Base-by-base conservation (phyloP, 345 rosid genomes). In the Stellera chamaejasme region DNA sequence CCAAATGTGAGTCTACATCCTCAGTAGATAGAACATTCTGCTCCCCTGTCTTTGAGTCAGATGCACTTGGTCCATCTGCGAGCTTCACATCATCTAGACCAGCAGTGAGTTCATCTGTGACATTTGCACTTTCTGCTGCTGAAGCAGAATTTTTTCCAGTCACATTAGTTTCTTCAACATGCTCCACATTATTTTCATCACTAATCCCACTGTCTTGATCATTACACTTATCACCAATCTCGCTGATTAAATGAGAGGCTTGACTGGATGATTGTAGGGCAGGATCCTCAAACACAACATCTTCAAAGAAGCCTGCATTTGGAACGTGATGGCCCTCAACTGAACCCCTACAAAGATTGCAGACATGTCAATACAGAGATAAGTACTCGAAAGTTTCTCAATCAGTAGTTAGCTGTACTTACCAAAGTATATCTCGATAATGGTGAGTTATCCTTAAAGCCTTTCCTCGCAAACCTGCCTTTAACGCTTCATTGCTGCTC, bases 401-500 rank as follows among this genome's bases (percentile, higher is more conserved):
- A 42, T 8, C 5, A 43, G 56, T 48, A 57, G 28, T 44, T 51
- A 58, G 55, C 52, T 50, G 71, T 50, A 72, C 67, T 61, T 72
- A 66, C 96, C 98, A 85, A 55, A 92, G 93, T 55, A 76, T 66
- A 67, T 92, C 99, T 42, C 82, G 77, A 57, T 92, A 92, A 66
- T 78, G 76, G 68, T 92, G 99, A 54, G 80, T 70, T 44, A 92
- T 79, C 67, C 91, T 80, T 56, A 92, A 75, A 64, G 96, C 99
- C 72, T 89, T 92, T 57, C 99, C 99, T 47, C 96, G 94, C 70
- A 88, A 71, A 56, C 91, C 94, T 42, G 96, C 99, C 56, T 84
- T 92, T 36, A 82, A 25, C 6, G 96, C 97, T 63, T 86, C 97
- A 15, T 61, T 46, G 39, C 87, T 84, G 67, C 82, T 84, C 94